Base-by-base conservation (phyloP, 257 asterid genomes). In the Penstemon davidsonii region DNA sequence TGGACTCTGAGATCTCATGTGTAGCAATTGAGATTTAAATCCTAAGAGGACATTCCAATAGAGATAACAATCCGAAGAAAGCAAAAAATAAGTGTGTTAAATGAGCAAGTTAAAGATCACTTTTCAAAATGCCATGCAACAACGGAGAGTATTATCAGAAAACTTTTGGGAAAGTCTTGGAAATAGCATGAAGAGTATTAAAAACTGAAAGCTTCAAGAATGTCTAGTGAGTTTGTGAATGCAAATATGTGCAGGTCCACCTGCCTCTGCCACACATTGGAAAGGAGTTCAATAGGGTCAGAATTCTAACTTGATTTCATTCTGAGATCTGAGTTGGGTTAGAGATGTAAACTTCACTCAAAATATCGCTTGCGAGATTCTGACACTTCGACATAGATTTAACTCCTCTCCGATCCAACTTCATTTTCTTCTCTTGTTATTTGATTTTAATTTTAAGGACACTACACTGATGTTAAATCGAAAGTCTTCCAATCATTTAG, bases 321-420 rank as follows among this genome's bases (percentile, higher is more conserved):
- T 57, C 44, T 36, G 36, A 43, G 8, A 49, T 63, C 69, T 12
- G 59, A 18, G 52, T 38, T 71, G 55, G 33, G 66, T 55, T 55
- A 15, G 13, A 49, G 8, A n/a, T 41, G 42, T 44, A 36, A 54
- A 75, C 60, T 44, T 58, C 12, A 19, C 13, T 38, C 4, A 62
- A 25, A 62, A 55, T 36, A 71, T 51, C 37, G 66, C 56, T 7
- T 5, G 37, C 51, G 6, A 25, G 57, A 49, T 8, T 18, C 18
- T 3, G 42, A 68, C 38, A 68, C 41, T 25, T 7, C 42, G 33
- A 62, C 39, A 66, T 65, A 51, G 62, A 66, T 61, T 55, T 49
- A 42, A 52, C 56, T 60, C 55, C 46, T 44, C 40, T 40, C 46
- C 64, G 5, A 55, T 71, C 51, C 59, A 67, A 62, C 39, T 51